Evolutionary conservation across 352 stramenopile species (phyloP).

Genomic region (Achlya hypogyna): DNA sequence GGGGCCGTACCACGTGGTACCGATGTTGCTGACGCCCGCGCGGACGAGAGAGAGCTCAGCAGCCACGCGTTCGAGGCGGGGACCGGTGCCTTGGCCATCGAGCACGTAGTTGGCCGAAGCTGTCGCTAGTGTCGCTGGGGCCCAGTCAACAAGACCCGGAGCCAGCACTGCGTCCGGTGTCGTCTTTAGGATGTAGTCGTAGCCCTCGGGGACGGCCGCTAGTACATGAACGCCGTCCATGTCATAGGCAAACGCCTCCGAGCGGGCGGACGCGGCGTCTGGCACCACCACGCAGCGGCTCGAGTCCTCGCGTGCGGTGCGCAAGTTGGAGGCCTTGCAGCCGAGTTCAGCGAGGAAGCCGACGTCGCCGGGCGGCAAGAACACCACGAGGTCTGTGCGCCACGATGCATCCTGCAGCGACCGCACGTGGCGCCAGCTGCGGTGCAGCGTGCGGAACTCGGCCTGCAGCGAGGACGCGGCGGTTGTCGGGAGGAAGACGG

Average conservation of each 20-base stretch:
- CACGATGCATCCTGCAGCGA: not conserved
- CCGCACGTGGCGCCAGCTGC: not conserved
- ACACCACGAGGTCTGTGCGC: not conserved
- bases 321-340: not conserved
- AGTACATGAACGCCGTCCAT: not conserved
- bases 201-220: not conserved
- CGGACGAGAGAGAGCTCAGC: not conserved
- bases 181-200: conserved; percentile 5
- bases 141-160: not conserved
- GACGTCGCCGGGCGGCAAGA: too few relatives aligned
- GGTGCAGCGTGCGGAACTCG: not conserved
- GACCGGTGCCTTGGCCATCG: not conserved
- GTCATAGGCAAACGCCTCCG: not conserved
- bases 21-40: not conserved
- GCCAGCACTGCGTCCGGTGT: conserved; percentile 1
- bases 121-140: not conserved
- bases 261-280: not conserved
- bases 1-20: conserved; percentile 12
- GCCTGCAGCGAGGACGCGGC: not conserved
- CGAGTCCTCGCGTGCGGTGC: too few relatives aligned
- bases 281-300: not conserved
- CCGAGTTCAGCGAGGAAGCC: not conserved
- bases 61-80: not conserved
- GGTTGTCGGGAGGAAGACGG: too few relatives aligned
- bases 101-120: not conserved